Base-by-base conservation (phyloP, 2,329 filamentous ascomycete genomes). In the Pseudocercospora musae region DNA sequence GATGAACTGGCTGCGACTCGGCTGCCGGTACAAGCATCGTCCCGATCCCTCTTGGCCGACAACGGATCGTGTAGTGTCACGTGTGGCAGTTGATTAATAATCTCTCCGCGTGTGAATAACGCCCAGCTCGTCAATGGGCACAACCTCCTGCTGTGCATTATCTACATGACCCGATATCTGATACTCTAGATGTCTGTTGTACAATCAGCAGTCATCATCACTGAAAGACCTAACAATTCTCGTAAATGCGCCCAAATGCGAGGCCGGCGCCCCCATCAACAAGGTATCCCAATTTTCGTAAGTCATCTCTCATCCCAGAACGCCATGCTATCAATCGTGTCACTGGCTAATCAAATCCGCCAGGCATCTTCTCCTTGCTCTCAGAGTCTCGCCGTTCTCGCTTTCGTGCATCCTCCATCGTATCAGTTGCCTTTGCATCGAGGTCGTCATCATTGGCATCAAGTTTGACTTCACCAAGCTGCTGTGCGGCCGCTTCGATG, bases 271-370 rank as follows among this genome's bases (percentile, higher is more conserved):
- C 31, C 48, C 48, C 31, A 52, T 31, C 48, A 52, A 52, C 21
- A 52, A 52, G 48, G 48, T 52, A 52, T 52, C 48, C 52, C 18
- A 54, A 33, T 13, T 33, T 23, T 54, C 52, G 27, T 37, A 37
- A 54, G 29, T 54, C 52, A n/a, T 54, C 9, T 33, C 29, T 54
- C 52, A 37, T 54, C 29, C 31, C 48, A 29, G 37, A 40, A 52
- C 23, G 48, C 48, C 48, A 29, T 52, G 37, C 37, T 52, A 52
- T 52, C 44, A 21, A 23, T 20, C 21, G 42, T 23, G 13, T 53
- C 57, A 62, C 42, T 20, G 44, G 13, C 52, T 56, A 74, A 13
- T 74, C 71, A 60, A 75, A 75, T 2, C 71, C 71, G 20, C 73
- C 73, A 11, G 73, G 73, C 68, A 75, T 72, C 33, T 56, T 70